phyloP scores from a whole-genome alignment of 306 rosid species.

The Alnus rubra region DNA sequence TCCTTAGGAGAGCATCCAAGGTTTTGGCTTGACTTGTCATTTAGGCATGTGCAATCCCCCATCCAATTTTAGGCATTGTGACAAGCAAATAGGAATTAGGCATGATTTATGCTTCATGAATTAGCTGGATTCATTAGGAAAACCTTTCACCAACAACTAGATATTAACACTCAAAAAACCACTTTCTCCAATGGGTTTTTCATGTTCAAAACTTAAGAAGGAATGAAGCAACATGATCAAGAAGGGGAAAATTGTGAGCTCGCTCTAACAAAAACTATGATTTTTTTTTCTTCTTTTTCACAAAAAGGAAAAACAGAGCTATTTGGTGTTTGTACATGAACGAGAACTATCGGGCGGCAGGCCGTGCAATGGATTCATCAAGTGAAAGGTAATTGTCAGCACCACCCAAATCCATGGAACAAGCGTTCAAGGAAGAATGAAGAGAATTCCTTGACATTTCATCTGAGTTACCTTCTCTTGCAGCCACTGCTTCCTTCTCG shows the following conservation, averaged over 20 bases:
- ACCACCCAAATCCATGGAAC: slow-evolving; percentile 66
- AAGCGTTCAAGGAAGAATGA: slow-evolving; percentile 71
- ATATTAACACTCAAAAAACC: background rate
- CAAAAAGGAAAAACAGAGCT: background rate
- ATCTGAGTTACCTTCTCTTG: slow-evolving; percentile 69
- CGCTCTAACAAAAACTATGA: background rate
- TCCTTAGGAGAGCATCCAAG: too few relatives aligned
- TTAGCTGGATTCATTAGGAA: too few relatives aligned
- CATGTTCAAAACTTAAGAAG: background rate
- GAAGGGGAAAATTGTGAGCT: background rate
- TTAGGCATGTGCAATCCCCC: too few relatives aligned
- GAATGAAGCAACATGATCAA: too few relatives aligned
- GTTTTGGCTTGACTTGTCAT: too few relatives aligned
- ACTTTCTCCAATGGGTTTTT: background rate
- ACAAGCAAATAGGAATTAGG: too few relatives aligned
- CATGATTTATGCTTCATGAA: too few relatives aligned
- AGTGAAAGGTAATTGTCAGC: slow-evolving; percentile 63
- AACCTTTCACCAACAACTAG: background rate
- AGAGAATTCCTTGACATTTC: slow-evolving; percentile 61
- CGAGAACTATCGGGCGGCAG: slow-evolving; percentile 63
- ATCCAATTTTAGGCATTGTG: too few relatives aligned
- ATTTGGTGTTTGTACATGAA: slow-evolving; percentile 1
- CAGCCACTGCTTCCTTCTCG: slow-evolving; percentile 57
- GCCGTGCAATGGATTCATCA: slow-evolving; percentile 76
- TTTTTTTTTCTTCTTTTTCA: background rate